These are phyloP conservation scores for Claviceps monticola DNA, from an alignment of 2,329 filamentous ascomycete genomes.

Conservation along the genomic window DNA sequence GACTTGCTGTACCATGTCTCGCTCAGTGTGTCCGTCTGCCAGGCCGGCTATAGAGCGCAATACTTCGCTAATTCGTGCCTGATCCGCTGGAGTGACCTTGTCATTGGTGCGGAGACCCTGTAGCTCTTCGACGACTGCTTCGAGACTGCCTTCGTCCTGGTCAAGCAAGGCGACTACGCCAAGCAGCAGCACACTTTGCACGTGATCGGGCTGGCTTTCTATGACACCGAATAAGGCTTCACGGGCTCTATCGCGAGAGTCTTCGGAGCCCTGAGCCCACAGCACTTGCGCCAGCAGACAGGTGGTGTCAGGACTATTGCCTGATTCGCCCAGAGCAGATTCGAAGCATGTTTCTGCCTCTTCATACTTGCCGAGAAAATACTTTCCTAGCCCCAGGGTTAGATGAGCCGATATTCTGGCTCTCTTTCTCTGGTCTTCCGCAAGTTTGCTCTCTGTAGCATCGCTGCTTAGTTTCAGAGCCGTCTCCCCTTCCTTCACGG, in stretches of 20 bases:
- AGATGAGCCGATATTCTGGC: conserved; percentile 73
- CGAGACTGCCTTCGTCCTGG: conserved; percentile 61
- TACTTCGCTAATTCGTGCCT: conserved; percentile 57
- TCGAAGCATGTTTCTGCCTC: conserved; percentile 69
- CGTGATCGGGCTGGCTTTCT: conserved; percentile 58
- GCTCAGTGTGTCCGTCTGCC: conserved; percentile 31
- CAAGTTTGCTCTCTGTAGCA: conserved; percentile 51
- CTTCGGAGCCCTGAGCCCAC: conserved; percentile 73
- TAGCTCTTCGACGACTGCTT: conserved; percentile 69
- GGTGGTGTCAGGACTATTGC: conserved; percentile 65
- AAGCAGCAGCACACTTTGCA: conserved; percentile 67
- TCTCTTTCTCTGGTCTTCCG: conserved; percentile 49
- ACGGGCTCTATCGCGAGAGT: conserved; percentile 62
- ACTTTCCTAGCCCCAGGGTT: conserved; percentile 71
- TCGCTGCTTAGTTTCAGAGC: conserved; percentile 68
- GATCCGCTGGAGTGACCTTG: conserved; percentile 47
- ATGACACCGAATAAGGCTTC: conserved; percentile 70
- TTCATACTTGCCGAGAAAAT: conserved; percentile 51
- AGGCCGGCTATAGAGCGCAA: conserved; percentile 59
- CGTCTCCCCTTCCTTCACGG: conserved; percentile 67
- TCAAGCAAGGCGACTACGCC: conserved; percentile 76
- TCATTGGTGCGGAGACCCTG: conserved; percentile 56
- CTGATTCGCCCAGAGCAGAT: conserved; percentile 62
- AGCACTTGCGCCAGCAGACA: conserved; percentile 83
- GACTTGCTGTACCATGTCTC: conserved; percentile 47